Evolutionary conservation across 1,284 basidiomycete genomes (phyloP).

Genomic region (Ceratobasidium theobromae): DNA sequence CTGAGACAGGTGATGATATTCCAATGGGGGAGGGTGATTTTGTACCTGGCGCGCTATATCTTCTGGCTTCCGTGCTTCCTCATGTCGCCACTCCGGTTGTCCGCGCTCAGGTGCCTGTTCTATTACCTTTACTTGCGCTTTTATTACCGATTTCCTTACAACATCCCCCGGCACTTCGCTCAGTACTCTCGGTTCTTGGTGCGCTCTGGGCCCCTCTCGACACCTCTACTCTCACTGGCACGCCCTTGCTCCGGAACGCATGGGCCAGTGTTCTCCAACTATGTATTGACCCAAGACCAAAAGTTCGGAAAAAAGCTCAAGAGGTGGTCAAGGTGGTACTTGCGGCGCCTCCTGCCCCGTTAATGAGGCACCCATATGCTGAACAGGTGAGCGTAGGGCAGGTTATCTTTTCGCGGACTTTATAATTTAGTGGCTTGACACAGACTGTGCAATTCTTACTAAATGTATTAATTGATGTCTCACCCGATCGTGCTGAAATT

Average conservation of each 20-base stretch:
- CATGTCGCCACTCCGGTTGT: conserved; percentile 77
- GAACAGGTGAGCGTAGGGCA: conserved; percentile 67
- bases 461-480: conserved; percentile 20
- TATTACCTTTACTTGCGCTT: conserved; percentile 73
- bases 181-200: conserved; percentile 73
- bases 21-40: conserved; percentile 76
- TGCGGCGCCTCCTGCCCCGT: conserved; percentile 71
- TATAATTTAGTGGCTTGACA: neutral
- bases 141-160: conserved; percentile 62
- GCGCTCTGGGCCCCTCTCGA: conserved; percentile 67
- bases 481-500: conserved; percentile 61
- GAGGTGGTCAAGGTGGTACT: conserved; percentile 82
- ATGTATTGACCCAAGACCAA: conserved; percentile 85
- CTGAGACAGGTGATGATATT: conserved; percentile 44
- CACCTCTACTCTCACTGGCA: conserved; percentile 63
- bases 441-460: conserved; percentile 21
- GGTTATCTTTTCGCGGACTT: conserved; percentile 63
- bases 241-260: conserved; percentile 67
- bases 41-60: conserved; percentile 84
- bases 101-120: conserved; percentile 62
- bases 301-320: conserved; percentile 89
- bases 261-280: conserved; percentile 81
- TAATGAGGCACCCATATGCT: conserved; percentile 81
- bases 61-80: conserved; percentile 74
- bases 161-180: conserved; percentile 67